Evolutionary conservation across 2,329 filamentous ascomycete species (phyloP), one percentile per base, ranked within the genome.

Genomic region (Diaporthe amygdali): DNA sequence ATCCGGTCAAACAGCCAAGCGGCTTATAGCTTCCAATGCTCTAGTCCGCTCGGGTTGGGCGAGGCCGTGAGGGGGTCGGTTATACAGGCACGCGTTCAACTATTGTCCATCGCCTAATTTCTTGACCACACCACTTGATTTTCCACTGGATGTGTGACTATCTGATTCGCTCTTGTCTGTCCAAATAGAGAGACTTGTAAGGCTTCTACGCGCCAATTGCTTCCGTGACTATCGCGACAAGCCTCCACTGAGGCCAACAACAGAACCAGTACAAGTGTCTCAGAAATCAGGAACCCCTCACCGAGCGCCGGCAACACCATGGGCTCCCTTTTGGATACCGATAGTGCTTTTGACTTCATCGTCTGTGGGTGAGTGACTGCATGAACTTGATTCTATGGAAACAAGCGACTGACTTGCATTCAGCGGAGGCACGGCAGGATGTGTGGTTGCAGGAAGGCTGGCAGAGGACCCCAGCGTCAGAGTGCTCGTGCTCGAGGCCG

Each of bases 381-480:
- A 17, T 47, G 44, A 15, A n/a, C 41, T 34, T 34, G 56, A 1
- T 49, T 30, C 14, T 17, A 7, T 7, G 27, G 27, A 20, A 47
- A 15, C 15, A 14, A 6, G 6, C 6, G n/a, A 63, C 41, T 63
- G 59, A 63, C 30, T 34, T 8, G 25, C 25, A 20, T 15, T 67
- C 17, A 12, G 54, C 78, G 84, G 84, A 49, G 85, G 85, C 27
- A 86, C 85, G 2, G 83, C 84, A 37, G 85, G 84, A 39, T 84
- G 84, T 76, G 83, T 83, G 3, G 73, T 87, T 68, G 85, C 85
- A 8, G 82, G 82, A 34, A 81, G 84, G 44, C 78, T 87, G 1
- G 80, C 78, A 25, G 81, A 83, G 71, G 79, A 81, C 70, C 77
- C 77, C 15, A 69, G 74, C 30, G 76, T 80, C 22, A 77, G 75